Evolutionary conservation across 441 rosid genomes (phyloP), one percentile per base, ranked within the genome.

Genomic region (Gossypium aridum): DNA sequence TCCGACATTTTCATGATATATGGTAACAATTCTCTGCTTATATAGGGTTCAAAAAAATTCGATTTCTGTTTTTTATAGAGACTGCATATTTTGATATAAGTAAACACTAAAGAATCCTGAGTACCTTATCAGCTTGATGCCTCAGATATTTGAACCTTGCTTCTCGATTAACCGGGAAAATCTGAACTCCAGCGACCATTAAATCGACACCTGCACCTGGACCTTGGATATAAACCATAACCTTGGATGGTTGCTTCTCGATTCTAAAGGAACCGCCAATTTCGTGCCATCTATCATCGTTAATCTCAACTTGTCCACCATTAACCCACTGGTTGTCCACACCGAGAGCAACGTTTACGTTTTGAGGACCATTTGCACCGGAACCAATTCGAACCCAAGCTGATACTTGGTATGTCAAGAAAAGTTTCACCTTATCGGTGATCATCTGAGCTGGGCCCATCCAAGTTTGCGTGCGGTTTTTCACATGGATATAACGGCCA

Each of bases 371-470:
- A 14, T 74, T 80, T 66, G 89, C 74, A 12, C 88, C 86, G 2
- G 87, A 75, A 62, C 90, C 89, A 71, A 94, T 81, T 87, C 87
- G 87, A 51, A 92, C 98, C 99, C 99, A 95, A 8, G 97, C 98
- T 34, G 98, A 87, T 17, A 95, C 87, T 84, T 95, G 98, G 82
- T 91, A 92, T 53, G 98, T 95, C 85, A 95, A 71, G 77, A 87
- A 89, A 71, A 92, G 89, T 76, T 90, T 83, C 72, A 95, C 34
- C 80, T 85, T 91, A 22, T 89, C 95, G 0, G 96, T 88, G 83
- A 95, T 90, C 70, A 88, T 85, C 81, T 95, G 98, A 63, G 98
- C 97, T 22, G 99, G 98, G 60, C 98, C 99, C 96, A 92, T 91
- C 99, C 97, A 95, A 72, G 83, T 87, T 70, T 91, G 91, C 0